A percentile compares a stretch with the other conserved stretches of the same genome.
Evolutionary conservation across 1,284 basidiomycete genomes (phyloP).

Genomic region (Tilletia horrida): DNA sequence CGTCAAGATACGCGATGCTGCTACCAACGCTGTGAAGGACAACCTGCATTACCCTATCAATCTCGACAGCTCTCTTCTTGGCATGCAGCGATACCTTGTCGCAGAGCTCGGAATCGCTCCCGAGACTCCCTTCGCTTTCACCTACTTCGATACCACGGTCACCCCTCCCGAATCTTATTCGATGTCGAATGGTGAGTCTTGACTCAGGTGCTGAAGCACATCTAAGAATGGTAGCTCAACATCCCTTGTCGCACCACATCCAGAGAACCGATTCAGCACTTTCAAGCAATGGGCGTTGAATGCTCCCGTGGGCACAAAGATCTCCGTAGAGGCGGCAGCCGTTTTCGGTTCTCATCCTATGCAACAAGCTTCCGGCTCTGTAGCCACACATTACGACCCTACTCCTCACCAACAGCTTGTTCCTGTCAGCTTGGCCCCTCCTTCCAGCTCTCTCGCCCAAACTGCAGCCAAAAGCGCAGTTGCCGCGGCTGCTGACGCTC

Average conservation of each 20-base stretch:
- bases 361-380: neutral
- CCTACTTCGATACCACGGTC: neutral
- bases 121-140: neutral
- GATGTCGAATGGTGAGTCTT: neutral
- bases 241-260: neutral
- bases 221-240: neutral
- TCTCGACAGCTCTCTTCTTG: neutral
- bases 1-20: constrained; percentile 1
- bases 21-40: neutral
- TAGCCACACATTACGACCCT: neutral
- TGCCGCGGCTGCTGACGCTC: neutral
- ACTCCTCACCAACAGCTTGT: neutral
- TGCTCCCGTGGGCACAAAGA: neutral
- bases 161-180: constrained; percentile 6
- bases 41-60: neutral
- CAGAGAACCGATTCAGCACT: constrained; percentile 1
- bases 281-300: constrained; percentile 1
- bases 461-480: neutral
- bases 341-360: neutral
- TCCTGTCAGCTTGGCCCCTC: too few relatives aligned
- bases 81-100: neutral
- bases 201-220: neutral
- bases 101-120: neutral
- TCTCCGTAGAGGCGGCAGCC: neutral
- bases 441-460: neutral